A percentile compares a stretch with the other conserved stretches of the same genome.
phyloP scores from a whole-genome alignment of 176 grass and related monocot species.

The Chrysopogon serrulatus region DNA sequence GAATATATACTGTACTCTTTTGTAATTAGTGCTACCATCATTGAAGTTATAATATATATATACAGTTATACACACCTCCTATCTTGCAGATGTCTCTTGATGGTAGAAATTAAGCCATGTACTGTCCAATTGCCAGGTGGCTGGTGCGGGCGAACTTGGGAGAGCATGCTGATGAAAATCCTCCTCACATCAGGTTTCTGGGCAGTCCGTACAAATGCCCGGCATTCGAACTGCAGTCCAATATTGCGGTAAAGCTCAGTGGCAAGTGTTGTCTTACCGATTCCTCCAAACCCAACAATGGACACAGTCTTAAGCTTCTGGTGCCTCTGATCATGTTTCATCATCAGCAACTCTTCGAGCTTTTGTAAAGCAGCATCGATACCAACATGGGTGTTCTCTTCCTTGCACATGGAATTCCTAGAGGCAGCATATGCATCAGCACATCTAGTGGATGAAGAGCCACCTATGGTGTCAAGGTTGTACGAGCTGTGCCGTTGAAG shows the following conservation, averaged over 20 bases:
- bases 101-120: background rate
- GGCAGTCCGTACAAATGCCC: too few relatives aligned
- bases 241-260: background rate
- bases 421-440: background rate
- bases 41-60: background rate
- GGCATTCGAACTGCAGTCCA: background rate
- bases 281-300: background rate
- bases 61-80: slow-evolving; percentile 30
- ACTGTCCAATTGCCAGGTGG: background rate
- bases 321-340: background rate
- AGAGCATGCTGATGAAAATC: slow-evolving; percentile 20
- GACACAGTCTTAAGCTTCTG: slow-evolving; percentile 8
- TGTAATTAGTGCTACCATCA: background rate
- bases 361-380: background rate
- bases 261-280: background rate
- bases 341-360: background rate
- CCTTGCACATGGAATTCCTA: background rate
- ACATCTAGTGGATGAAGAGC: background rate
- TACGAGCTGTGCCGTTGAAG: background rate
- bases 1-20: too few relatives aligned
- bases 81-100: slow-evolving; percentile 23
- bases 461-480: background rate
- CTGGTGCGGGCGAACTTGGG: background rate
- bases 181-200: slow-evolving; percentile 14
- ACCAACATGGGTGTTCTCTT: background rate